These are phyloP conservation scores for Suhomyces faveliae DNA, from an alignment of 805 yeast species.

Conservation along the genomic window DNA sequence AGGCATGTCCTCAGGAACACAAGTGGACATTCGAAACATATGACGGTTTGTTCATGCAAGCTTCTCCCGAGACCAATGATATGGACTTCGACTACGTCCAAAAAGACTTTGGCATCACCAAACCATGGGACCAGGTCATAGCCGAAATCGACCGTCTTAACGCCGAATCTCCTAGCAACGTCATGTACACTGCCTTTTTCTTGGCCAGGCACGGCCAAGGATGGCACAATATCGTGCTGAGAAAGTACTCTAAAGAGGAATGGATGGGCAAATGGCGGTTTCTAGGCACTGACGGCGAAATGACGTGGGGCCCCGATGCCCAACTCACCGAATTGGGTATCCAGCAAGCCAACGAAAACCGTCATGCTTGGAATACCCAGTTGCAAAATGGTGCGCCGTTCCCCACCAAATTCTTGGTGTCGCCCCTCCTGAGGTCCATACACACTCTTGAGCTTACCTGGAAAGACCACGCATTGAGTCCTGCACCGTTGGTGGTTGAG, in stretches of 20 bases:
- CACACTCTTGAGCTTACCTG: slow-evolving; percentile 22
- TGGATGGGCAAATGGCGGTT: slow-evolving; percentile 24
- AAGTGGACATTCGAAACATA: slow-evolving; percentile 24
- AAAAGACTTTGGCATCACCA: slow-evolving; percentile 19
- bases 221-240: slow-evolving; percentile 23
- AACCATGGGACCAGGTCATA: slow-evolving; percentile 17
- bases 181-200: slow-evolving; percentile 20
- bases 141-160: slow-evolving; percentile 15
- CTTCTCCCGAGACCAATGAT: slow-evolving; percentile 21
- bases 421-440: slow-evolving; percentile 26
- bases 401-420: slow-evolving; percentile 25
- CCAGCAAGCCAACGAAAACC: slow-evolving; percentile 24
- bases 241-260: slow-evolving; percentile 20
- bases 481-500: slow-evolving; percentile 18
- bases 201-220: slow-evolving; percentile 31
- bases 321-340: slow-evolving; percentile 23
- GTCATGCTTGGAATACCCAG: slow-evolving; percentile 19
- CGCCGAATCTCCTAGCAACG: slow-evolving; percentile 12
- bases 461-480: slow-evolving; percentile 17
- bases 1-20: background rate
- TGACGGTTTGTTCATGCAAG: slow-evolving; percentile 24
- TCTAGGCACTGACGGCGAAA: slow-evolving; percentile 25
- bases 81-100: slow-evolving; percentile 20
- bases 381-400: slow-evolving; percentile 21
- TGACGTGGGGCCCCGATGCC: slow-evolving; percentile 27